Evolutionary conservation across 176 grass and related monocot genomes (phyloP).

Genomic region (Triticum dicoccoides): DNA sequence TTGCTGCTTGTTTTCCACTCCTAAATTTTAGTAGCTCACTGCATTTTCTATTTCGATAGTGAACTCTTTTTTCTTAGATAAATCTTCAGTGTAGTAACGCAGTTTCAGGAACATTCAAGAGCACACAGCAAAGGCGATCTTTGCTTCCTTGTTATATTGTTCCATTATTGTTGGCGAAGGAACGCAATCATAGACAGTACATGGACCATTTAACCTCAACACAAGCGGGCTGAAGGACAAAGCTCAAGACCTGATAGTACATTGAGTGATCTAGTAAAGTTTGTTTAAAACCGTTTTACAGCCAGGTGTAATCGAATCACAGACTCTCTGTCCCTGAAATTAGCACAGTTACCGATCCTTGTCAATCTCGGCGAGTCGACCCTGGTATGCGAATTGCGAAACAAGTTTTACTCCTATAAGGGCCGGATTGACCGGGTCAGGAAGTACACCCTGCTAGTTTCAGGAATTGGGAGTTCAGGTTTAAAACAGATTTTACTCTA

Average conservation of each 20-base stretch:
- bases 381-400: background rate
- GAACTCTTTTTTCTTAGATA: too few species aligned
- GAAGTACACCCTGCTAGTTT: background rate
- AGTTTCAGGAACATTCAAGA: background rate
- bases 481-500: background rate
- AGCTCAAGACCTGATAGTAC: background rate
- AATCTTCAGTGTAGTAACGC: background rate
- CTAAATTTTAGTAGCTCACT: background rate
- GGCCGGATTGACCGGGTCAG: background rate
- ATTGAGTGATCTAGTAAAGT: background rate
- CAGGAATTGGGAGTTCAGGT: background rate
- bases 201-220: background rate
- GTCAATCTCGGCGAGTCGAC: too few species aligned
- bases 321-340: background rate
- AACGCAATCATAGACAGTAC: background rate
- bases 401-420: background rate
- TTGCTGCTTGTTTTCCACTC: background rate
- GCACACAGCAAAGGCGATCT: background rate
- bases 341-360: too few species aligned
- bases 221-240: background rate
- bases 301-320: background rate
- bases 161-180: constrained; percentile 3
- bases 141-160: constrained; percentile 15
- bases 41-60: too few species aligned
- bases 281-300: background rate